Evolutionary conservation across 148 eudicot genomes (phyloP).

Genomic region (Cornus kousa): DNA sequence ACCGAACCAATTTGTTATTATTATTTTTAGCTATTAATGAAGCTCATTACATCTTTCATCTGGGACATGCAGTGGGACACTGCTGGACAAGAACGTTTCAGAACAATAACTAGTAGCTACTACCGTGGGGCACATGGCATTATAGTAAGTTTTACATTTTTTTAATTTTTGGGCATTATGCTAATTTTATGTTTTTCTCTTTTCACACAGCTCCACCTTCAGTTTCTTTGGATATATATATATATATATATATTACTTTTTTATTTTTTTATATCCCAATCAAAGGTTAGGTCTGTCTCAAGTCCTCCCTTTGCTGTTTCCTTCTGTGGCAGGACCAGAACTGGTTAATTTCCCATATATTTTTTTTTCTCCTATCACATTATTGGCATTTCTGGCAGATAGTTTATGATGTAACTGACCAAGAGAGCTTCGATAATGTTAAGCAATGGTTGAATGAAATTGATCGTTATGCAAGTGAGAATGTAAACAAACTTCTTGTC

Average conservation of each 20-base stretch:
- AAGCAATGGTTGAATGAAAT: conserved; percentile 61
- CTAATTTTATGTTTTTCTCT: not conserved
- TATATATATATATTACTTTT: not conserved
- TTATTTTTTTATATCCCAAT: too few relatives aligned
- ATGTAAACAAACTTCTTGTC: conserved; percentile 49
- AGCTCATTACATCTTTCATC: not conserved
- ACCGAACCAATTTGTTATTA: too few relatives aligned
- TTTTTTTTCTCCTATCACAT: too few relatives aligned
- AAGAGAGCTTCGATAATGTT: conserved; percentile 55
- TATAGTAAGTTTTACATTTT: conserved; percentile 25
- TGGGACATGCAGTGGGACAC: conserved; percentile 51
- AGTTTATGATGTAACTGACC: conserved; percentile 52
- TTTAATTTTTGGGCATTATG: not conserved
- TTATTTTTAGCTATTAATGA: too few relatives aligned
- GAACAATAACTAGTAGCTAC: conserved; percentile 60
- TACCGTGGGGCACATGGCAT: conserved; percentile 62
- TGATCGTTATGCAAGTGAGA: conserved; percentile 54
- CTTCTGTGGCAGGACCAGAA: too few relatives aligned
- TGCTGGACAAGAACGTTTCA: conserved; percentile 59
- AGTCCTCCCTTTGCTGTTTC: too few relatives aligned
- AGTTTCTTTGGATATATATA: too few relatives aligned
- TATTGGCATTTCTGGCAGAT: conserved; percentile 27
- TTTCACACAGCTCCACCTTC: not conserved
- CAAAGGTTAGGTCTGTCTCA: too few relatives aligned
- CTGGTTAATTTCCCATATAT: too few relatives aligned